Evolutionary conservation across 768 basidiomycete genomes (phyloP).

Genomic region (Arthromyces matolae): DNA sequence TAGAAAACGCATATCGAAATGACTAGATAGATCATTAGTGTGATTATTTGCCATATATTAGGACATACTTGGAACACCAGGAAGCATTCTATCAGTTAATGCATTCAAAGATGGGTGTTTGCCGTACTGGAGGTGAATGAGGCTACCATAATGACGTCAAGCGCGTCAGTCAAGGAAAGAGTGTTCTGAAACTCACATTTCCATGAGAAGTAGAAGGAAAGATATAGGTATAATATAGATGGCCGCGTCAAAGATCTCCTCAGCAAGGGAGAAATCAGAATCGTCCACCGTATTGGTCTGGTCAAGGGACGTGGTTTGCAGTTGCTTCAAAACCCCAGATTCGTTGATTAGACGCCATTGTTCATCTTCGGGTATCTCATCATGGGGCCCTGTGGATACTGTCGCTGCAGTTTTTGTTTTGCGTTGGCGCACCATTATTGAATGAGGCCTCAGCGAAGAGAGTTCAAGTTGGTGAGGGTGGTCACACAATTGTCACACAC

Average conservation of each 20-base stretch:
- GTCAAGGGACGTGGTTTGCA: slow-evolving; percentile 13
- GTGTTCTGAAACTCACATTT: slow-evolving; percentile 58
- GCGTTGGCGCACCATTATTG: slow-evolving; percentile 29
- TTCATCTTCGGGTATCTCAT: slow-evolving; percentile 71
- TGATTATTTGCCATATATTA: background rate
- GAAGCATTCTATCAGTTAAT: slow-evolving; percentile 53
- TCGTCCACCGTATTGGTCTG: slow-evolving; percentile 30
- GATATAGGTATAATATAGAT: slow-evolving; percentile 70
- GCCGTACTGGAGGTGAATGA: slow-evolving; percentile 78
- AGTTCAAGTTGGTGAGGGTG: background rate
- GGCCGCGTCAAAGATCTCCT: slow-evolving; percentile 67
- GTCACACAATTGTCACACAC: slow-evolving; percentile 10
- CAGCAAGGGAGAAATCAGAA: slow-evolving; percentile 44
- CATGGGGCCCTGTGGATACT: slow-evolving; percentile 27
- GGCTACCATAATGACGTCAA: slow-evolving; percentile 36
- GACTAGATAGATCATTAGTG: slow-evolving; percentile 39
- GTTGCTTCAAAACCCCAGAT: slow-evolving; percentile 51
- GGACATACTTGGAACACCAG: slow-evolving; percentile 69
- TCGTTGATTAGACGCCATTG: slow-evolving; percentile 74
- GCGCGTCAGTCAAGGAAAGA: background rate
- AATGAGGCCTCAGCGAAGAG: slow-evolving; percentile 1
- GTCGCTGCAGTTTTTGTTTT: slow-evolving; percentile 10
- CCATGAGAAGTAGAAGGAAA: slow-evolving; percentile 76
- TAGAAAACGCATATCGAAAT: slow-evolving; percentile 74
- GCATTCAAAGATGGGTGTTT: slow-evolving; percentile 47